These are phyloP conservation scores for Apiotrichum montevideense DNA, from an alignment of 1,284 basidiomycete species.

Conservation along the genomic window DNA sequence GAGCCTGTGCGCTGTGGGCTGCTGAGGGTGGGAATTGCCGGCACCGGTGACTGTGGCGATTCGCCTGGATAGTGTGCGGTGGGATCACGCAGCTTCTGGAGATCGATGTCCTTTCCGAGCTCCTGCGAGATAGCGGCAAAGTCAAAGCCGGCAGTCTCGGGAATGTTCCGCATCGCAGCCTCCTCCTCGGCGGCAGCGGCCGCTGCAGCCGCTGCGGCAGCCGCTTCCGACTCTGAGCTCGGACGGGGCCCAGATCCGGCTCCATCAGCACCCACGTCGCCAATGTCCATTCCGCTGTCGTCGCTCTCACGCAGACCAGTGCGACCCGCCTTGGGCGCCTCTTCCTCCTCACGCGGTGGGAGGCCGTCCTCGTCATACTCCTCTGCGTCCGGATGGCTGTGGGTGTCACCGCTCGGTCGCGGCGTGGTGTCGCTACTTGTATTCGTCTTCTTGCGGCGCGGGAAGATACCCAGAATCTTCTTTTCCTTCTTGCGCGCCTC, in stretches of 20 bases:
- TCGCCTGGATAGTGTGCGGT: background rate
- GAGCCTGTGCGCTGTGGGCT: conserved; percentile 23
- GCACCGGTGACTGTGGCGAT: background rate
- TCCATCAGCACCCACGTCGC: conserved; percentile 20
- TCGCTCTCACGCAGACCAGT: conserved; percentile 5
- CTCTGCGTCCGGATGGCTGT: conserved; percentile 13
- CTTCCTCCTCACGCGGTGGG: conserved; percentile 32
- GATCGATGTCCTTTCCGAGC: conserved; percentile 47
- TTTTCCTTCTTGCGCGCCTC: conserved; percentile 41
- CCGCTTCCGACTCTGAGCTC: conserved; percentile 1
- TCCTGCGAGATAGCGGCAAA: conserved; percentile 45
- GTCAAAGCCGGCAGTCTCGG: conserved; percentile 44
- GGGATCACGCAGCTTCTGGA: conserved; percentile 28
- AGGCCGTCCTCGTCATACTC: conserved; percentile 37
- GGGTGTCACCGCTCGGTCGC: background rate
- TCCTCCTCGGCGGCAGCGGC: conserved; percentile 22
- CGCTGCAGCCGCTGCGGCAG: conserved; percentile 3
- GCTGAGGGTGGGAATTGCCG: background rate
- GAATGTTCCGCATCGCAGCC: conserved; percentile 24
- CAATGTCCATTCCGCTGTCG: conserved; percentile 28
- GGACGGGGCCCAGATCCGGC: conserved; percentile 22
- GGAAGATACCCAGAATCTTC: conserved; percentile 48
- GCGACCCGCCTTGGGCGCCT: background rate
- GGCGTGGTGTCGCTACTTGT: background rate
- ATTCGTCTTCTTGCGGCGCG: conserved; percentile 23